These are phyloP conservation scores for Halenospora varia DNA, from an alignment of 495 filamentous ascomycete species.

Conservation along the genomic window DNA sequence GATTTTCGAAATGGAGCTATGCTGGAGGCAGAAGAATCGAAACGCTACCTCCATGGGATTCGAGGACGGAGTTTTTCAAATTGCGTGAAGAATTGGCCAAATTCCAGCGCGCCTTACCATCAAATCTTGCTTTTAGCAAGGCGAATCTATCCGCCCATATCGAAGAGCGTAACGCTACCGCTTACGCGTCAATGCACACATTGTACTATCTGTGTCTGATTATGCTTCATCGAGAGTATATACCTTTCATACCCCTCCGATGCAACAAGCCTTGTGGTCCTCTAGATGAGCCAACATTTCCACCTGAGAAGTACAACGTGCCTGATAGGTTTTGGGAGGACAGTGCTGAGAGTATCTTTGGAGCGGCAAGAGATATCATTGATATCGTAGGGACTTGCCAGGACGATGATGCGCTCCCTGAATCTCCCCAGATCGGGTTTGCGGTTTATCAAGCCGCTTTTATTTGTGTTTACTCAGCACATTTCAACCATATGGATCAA, in stretches of 20 bases:
- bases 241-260: slow-evolving; percentile 75
- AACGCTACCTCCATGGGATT: slow-evolving; percentile 56
- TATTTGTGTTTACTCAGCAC: slow-evolving; percentile 60
- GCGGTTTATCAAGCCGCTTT: slow-evolving; percentile 80
- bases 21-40: slow-evolving; percentile 60
- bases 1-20: slow-evolving; percentile 72
- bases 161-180: slow-evolving; percentile 66
- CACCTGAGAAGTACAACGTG: slow-evolving; percentile 47
- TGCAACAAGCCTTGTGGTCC: slow-evolving; percentile 67
- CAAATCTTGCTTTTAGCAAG: slow-evolving; percentile 64
- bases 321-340: slow-evolving; percentile 65
- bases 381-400: slow-evolving; percentile 72
- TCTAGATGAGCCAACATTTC: slow-evolving; percentile 65
- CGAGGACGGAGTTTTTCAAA: slow-evolving; percentile 56
- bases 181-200: slow-evolving; percentile 75
- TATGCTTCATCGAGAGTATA: slow-evolving; percentile 74
- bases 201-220: slow-evolving; percentile 74
- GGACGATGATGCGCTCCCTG: slow-evolving; percentile 64
- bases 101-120: slow-evolving; percentile 65
- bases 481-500: slow-evolving; percentile 78
- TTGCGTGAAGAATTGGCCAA: slow-evolving; percentile 56
- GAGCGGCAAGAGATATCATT: slow-evolving; percentile 67
- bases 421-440: slow-evolving; percentile 77
- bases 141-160: slow-evolving; percentile 80
- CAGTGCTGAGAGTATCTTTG: slow-evolving; percentile 71